Base-by-base conservation (phyloP, 768 basidiomycete genomes). In the Mycena belliarum region DNA sequence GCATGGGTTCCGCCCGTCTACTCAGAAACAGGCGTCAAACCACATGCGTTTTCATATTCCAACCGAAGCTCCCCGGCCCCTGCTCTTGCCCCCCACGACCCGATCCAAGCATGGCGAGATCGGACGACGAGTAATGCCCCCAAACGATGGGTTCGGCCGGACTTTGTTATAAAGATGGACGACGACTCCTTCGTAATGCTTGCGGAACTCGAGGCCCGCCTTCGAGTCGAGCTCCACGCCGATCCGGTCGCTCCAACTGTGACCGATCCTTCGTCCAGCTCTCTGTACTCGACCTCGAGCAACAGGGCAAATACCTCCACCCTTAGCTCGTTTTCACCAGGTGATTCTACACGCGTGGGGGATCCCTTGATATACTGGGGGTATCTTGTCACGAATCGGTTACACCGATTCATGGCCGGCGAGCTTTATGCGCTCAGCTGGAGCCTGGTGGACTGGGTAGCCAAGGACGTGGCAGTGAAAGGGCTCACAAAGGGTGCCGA, bases 141-240 rank as follows among this genome's bases (percentile, higher is more conserved):
- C 4, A 74, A 70, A 41, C 79, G 83, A 8, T 95, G 93, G 91
- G 88, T 88, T 21, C 81, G 90, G 37, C 95, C 94, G 12, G 93
- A 97, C 70, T 98, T 86, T 67, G 86, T 98, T 40, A 85, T 91
- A 66, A 98, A 98, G 73, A 91, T 89, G 1, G 95, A 98, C 70
- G 95, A 98, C 66, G 95, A 98, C 71, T 85, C 93, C 9, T 96
- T 98, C 66, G 83, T 98, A 49, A 95, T 97, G 84, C 82, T 98
- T 29, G 91, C 91, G 2, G 95, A 98, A 70, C 79, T 98, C 18
- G 95, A 98, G 72, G 83, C 91, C n/a, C 83, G 93, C 26, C 75
- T 98, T 54, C 82, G 95, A 44, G 73, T 93, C 18, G 86, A 91
- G 58, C 78, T 96, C 37, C 81, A 94, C 60, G 60, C 71, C 29